Evolutionary conservation across 2,329 filamentous ascomycete genomes (phyloP).

Genomic region (Fusarium mexicanum): DNA sequence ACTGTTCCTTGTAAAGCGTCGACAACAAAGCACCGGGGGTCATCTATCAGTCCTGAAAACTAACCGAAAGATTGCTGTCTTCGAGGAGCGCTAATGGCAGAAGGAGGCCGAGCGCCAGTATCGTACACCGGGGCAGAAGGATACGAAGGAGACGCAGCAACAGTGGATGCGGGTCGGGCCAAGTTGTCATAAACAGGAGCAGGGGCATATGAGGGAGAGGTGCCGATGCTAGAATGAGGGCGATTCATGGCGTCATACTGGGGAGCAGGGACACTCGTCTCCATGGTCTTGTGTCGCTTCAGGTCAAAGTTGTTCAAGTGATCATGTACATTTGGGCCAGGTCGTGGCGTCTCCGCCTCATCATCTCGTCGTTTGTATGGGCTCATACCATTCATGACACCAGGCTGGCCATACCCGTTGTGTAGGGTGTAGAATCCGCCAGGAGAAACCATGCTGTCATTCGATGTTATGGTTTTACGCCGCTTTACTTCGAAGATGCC

Average conservation of each 20-base stretch:
- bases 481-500: constrained; percentile 75
- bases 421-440: constrained; percentile 21
- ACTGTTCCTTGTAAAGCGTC: neutral
- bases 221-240: constrained; percentile 57
- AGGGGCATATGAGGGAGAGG: constrained; percentile 40
- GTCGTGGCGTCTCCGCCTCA: constrained; percentile 67
- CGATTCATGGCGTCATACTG: constrained; percentile 62
- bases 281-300: constrained; percentile 83
- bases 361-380: constrained; percentile 64
- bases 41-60: neutral
- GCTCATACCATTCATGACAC: constrained; percentile 69
- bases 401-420: constrained; percentile 13
- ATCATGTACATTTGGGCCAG: constrained; percentile 61
- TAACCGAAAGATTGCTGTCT: constrained; percentile 48
- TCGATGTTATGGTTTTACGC: constrained; percentile 72
- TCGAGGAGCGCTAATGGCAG: constrained; percentile 54
- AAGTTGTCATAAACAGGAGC: constrained; percentile 18
- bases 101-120: constrained; percentile 57
- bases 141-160: constrained; percentile 24
- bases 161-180: constrained; percentile 20
- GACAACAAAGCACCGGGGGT: neutral
- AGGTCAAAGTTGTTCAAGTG: constrained; percentile 64
- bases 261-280: constrained; percentile 63
- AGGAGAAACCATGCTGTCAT: constrained; percentile 16
- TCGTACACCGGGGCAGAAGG: constrained; percentile 59